These are phyloP conservation scores for Zygoascus biomembranicola DNA, from an alignment of 805 yeast species.

Conservation along the genomic window DNA sequence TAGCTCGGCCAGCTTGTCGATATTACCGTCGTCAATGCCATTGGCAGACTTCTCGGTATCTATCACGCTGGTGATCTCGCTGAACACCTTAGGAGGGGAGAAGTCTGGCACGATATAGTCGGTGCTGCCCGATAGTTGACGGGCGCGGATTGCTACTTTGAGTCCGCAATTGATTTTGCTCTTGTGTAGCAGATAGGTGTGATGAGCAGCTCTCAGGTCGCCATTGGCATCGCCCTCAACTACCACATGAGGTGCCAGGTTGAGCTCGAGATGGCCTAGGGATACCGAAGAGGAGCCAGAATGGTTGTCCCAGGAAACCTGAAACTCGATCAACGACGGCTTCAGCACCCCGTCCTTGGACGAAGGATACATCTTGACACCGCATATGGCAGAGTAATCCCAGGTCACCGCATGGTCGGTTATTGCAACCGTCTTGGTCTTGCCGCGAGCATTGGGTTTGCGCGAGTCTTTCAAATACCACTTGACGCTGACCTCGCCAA, in stretches of 20 bases:
- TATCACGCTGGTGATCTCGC: conserved; percentile 41
- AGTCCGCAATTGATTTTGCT: conserved; percentile 80
- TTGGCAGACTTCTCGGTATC: conserved; percentile 7
- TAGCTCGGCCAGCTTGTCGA: background rate
- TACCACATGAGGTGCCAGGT: conserved; percentile 59
- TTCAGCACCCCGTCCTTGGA: conserved; percentile 31
- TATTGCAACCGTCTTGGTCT: conserved; percentile 38
- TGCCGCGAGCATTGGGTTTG: conserved; percentile 36
- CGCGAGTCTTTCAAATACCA: conserved; percentile 51
- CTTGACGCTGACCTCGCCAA: conserved; percentile 59
- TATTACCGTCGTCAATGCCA: background rate
- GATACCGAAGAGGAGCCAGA: conserved; percentile 33
- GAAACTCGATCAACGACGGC: conserved; percentile 33
- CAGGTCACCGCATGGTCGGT: conserved; percentile 45
- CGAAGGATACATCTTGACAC: conserved; percentile 33
- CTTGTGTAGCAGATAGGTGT: conserved; percentile 62
- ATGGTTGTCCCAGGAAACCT: conserved; percentile 37
- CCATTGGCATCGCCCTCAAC: background rate
- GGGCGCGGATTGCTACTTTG: conserved; percentile 44
- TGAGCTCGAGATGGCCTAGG: conserved; percentile 60
- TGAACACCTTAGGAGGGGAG: conserved; percentile 36
- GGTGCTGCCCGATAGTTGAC: conserved; percentile 35
- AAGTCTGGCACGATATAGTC: conserved; percentile 34
- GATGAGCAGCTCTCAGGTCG: conserved; percentile 40
- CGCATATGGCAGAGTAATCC: conserved; percentile 34